Conservation (phyloP, 306 rosid genomes). For the Vicia villosa region DNA sequence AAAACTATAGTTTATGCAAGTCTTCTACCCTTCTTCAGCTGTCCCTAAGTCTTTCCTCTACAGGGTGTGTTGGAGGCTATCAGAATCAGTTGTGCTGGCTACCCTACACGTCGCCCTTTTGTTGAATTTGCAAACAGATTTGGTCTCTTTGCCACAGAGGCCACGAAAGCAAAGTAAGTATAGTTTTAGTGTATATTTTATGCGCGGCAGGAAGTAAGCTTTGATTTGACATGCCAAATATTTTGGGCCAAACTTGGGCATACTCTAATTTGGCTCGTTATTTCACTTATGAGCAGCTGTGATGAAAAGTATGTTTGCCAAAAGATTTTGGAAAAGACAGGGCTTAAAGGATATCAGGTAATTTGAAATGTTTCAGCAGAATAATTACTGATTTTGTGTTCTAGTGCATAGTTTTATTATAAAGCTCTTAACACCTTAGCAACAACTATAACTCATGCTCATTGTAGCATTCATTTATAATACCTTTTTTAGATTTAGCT, state of each 20-base stretch:
- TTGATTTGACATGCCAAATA: constrained; percentile 24
- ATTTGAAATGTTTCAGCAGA: constrained; percentile 33
- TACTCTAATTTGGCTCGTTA: constrained; percentile 39
- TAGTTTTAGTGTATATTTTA: constrained; percentile 35
- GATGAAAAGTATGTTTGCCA: constrained; percentile 78
- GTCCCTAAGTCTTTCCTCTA: constrained; percentile 33
- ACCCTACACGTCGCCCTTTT: constrained; percentile 92
- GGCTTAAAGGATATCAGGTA: constrained; percentile 97
- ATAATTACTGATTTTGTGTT: constrained; percentile 15
- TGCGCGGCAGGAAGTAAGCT: constrained; percentile 21
- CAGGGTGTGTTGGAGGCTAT: constrained; percentile 99
- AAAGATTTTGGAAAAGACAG: constrained; percentile 86
- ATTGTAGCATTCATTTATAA: constrained; percentile 32
- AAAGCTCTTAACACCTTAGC: constrained; percentile 16
- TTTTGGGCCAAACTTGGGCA: constrained; percentile 31
- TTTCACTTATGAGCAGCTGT: constrained; percentile 55
- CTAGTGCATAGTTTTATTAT: constrained; percentile 13
- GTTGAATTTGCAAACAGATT: constrained; percentile 86
- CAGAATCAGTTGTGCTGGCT: constrained; percentile 98
- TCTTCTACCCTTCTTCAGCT: constrained; percentile 26
- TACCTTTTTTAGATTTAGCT: constrained; percentile 23
- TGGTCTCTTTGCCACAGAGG: constrained; percentile 84
- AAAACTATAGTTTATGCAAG: constrained; percentile 24
- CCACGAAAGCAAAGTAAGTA: constrained; percentile 73
- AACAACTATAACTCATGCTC: constrained; percentile 27